phyloP scores from a whole-genome alignment of 768 basidiomycete species.

The Chalciporus chontae region DNA sequence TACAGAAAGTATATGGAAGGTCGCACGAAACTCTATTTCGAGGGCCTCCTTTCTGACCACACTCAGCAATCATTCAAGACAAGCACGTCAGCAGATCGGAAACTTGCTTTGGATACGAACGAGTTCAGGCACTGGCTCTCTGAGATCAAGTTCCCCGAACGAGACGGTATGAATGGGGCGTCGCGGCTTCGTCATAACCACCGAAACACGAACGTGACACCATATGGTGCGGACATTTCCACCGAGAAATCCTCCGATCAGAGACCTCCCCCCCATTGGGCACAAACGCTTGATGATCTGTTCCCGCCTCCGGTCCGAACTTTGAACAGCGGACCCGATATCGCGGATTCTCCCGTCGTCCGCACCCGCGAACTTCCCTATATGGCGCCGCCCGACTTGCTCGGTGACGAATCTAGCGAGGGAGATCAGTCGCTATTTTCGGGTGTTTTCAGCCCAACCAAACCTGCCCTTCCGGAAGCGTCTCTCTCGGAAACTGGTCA shows the following conservation, averaged over 20 bases:
- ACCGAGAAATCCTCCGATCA: slow-evolving; percentile 6
- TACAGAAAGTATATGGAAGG: slow-evolving; percentile 52
- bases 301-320: slow-evolving; percentile 17
- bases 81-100: slow-evolving; percentile 10
- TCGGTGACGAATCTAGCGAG: slow-evolving; percentile 9
- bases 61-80: slow-evolving; percentile 12
- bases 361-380: slow-evolving; percentile 13
- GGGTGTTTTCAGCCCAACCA: slow-evolving; percentile 3
- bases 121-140: slow-evolving; percentile 33
- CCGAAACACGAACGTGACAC: slow-evolving; percentile 14
- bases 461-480: slow-evolving; percentile 3
- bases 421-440: slow-evolving; percentile 13
- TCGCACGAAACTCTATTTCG: slow-evolving; percentile 44
- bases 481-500: slow-evolving; percentile 13
- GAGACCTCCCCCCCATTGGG: slow-evolving; percentile 7
- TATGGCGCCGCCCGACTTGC: slow-evolving; percentile 4
- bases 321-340: slow-evolving; percentile 2
- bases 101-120: slow-evolving; percentile 13
- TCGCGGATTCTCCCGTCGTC: slow-evolving; percentile 28
- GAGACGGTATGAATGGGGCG: slow-evolving; percentile 11
- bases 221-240: slow-evolving; percentile 3
- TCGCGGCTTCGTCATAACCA: slow-evolving; percentile 9
- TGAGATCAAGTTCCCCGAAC: slow-evolving; percentile 26
- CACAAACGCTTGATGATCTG: slow-evolving; percentile 24
- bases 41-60: slow-evolving; percentile 33